phyloP scores from a whole-genome alignment of 2,329 filamentous ascomycete species.

The Alternaria sp. region DNA sequence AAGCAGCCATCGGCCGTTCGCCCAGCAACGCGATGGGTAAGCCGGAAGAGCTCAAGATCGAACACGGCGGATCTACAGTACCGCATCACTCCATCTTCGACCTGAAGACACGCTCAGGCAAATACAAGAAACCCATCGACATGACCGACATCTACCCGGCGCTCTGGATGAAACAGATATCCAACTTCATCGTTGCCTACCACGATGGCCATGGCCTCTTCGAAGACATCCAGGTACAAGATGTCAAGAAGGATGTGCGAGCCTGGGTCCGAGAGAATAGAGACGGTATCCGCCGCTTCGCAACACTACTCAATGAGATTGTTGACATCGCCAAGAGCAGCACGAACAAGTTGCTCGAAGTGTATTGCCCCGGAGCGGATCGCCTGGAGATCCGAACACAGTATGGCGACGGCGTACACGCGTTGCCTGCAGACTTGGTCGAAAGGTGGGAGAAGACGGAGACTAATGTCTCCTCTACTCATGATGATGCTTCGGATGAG shows the following conservation, averaged over 20 bases:
- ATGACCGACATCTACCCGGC: slow-evolving; percentile 52
- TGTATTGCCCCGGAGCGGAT: slow-evolving; percentile 38
- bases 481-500: neutral
- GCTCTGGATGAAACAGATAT: slow-evolving; percentile 60
- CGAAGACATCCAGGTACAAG: slow-evolving; percentile 47
- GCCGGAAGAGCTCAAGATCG: slow-evolving; percentile 20
- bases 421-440: slow-evolving; percentile 23
- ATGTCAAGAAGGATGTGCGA: slow-evolving; percentile 47
- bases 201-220: slow-evolving; percentile 55
- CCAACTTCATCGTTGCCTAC: slow-evolving; percentile 60
- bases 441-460: slow-evolving; percentile 16
- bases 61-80: slow-evolving; percentile 31
- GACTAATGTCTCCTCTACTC: neutral
- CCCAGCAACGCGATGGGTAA: neutral
- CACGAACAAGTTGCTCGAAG: slow-evolving; percentile 36
- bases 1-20: slow-evolving; percentile 10
- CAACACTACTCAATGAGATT: slow-evolving; percentile 40
- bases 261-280: slow-evolving; percentile 54
- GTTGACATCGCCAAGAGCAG: slow-evolving; percentile 30
- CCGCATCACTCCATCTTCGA: slow-evolving; percentile 58
- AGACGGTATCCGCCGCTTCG: slow-evolving; percentile 33
- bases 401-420: slow-evolving; percentile 28
- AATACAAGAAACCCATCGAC: slow-evolving; percentile 38
- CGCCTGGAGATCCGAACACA: slow-evolving; percentile 47
- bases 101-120: slow-evolving; percentile 57